These are phyloP conservation scores for Lippia alba DNA, from an alignment of 305 asterid genomes.

Conservation along the genomic window DNA sequence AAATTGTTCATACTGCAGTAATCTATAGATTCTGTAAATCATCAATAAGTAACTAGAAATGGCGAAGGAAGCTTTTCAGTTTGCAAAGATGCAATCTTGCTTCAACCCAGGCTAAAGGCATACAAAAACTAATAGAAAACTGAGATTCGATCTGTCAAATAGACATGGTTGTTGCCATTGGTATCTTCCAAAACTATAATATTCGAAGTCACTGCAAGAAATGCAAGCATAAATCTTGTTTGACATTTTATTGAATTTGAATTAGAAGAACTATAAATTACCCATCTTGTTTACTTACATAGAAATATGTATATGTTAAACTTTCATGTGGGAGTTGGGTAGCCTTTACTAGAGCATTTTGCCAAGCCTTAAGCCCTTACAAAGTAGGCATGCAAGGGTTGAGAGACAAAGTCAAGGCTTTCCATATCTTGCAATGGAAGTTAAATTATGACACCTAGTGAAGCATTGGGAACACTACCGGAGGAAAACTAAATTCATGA, in stretches of 20 bases:
- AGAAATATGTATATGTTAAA: conserved; percentile 15
- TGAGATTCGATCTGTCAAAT: conserved; percentile 13
- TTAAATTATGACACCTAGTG: not conserved
- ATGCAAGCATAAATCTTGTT: not conserved
- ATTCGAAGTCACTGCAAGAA: not conserved
- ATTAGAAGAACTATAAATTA: conserved; percentile 16
- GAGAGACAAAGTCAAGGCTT: conserved; percentile 8
- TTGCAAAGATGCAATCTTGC: conserved; percentile 23
- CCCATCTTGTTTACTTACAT: conserved; percentile 11
- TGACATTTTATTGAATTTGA: conserved; percentile 4
- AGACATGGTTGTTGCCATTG: conserved; percentile 5
- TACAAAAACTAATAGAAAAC: conserved; percentile 2
- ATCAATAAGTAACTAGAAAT: conserved; percentile 7
- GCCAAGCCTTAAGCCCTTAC: conserved; percentile 16
- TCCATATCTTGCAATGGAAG: conserved; percentile 13
- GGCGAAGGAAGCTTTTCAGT: conserved; percentile 10
- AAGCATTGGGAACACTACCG: conserved; percentile 13
- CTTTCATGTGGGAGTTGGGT: conserved; percentile 12
- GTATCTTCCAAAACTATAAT: conserved; percentile 18
- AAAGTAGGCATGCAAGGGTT: conserved; percentile 17
- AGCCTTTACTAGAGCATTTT: conserved; percentile 14
- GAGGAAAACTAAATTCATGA: conserved; percentile 15
- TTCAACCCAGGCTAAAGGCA: conserved; percentile 14
- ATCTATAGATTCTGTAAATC: conserved; percentile 5
- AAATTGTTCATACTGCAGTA: not conserved